Base-by-base conservation (phyloP, 768 basidiomycete genomes). In the Suillus americanus region DNA sequence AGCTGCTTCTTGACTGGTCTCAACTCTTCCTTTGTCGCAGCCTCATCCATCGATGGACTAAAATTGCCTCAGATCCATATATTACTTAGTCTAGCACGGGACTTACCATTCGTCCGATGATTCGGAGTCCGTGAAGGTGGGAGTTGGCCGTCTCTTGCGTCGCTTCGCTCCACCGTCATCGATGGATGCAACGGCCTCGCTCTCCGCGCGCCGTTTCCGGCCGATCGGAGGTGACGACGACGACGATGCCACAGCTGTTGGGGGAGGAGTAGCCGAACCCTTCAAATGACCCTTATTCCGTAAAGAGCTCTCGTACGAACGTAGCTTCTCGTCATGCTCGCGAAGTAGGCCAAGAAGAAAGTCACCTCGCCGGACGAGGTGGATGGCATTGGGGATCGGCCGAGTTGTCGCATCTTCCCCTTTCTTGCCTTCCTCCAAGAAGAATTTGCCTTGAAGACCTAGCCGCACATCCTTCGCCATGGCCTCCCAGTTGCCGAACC, bases 401-500 rank as follows among this genome's bases (percentile, higher is more conserved):
- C 93, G 86, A 68, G 85, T 91, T 18, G 91, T 83, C 45, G 89
- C 79, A 70, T 95, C 92, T 79, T 94, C 91, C 38, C 89, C 90
- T 77, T 97, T 97, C 81, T 98, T 99, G 70, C 91, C 93, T 76
- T 98, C 96, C 74, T 98, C 97, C 60, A 99, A 83, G 87, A 98
- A 99, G 81, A 99, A 97, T 74, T 98, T 98, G 76, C 91, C 94
- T 2, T 88, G 85, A 16, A 99, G 83, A 2, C 88, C 87, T 14
- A 99, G 87, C 65, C 86, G 86, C 14, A 86, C 76, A 74, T 99
- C 97, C 78, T 95, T 93, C 63, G 88, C 86, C 83, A 99, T 99
- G 30, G 86, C 85, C 73, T 99, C 97, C 97, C 97, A 99, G 72
- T 91, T 93, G 16, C 96, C 97, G 73, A 99, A 97, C 23, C 97